Conservation (phyloP, 208 protist genomes). For the Leishmania guyanensis region DNA sequence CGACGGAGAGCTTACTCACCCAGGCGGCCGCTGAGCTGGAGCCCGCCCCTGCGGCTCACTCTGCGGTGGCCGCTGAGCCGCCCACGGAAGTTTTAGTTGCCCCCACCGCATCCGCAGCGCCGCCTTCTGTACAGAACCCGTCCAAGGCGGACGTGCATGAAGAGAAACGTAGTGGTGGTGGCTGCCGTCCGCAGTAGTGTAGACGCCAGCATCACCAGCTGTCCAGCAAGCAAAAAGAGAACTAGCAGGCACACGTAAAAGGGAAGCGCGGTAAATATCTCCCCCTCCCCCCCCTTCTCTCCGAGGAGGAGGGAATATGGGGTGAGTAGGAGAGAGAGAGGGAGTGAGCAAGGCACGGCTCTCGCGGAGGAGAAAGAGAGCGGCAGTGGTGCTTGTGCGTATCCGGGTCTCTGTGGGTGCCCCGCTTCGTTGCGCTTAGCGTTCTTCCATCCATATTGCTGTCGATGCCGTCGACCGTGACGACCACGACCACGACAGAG, state of each 20-base stretch:
- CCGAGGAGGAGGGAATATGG: neutral
- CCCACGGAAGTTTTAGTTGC: neutral
- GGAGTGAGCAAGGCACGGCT: neutral
- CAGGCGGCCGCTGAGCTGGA: neutral
- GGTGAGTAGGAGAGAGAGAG: neutral
- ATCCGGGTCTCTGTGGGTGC: too few relatives aligned
- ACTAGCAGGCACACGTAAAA: neutral
- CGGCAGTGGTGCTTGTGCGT: too few relatives aligned
- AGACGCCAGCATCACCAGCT: neutral
- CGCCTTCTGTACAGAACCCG: neutral
- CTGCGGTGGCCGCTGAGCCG: neutral
- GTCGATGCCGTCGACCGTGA: too few relatives aligned
- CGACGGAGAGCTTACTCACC: neutral
- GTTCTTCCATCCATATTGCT: too few relatives aligned
- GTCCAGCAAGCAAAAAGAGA: too few relatives aligned
- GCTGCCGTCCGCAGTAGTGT: constrained; percentile 31
- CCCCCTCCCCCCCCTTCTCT: neutral
- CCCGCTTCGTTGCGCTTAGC: too few relatives aligned
- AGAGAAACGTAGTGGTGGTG: constrained; percentile 24
- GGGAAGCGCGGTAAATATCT: neutral
- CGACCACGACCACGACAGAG: too few relatives aligned
- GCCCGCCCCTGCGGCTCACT: neutral
- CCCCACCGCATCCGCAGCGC: neutral
- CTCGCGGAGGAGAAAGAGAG: too few relatives aligned
- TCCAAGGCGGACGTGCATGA: constrained; percentile 9